Evolutionary conservation across 2,329 filamentous ascomycete species (phyloP).

Genomic region (Macrophomina phaseolina): DNA sequence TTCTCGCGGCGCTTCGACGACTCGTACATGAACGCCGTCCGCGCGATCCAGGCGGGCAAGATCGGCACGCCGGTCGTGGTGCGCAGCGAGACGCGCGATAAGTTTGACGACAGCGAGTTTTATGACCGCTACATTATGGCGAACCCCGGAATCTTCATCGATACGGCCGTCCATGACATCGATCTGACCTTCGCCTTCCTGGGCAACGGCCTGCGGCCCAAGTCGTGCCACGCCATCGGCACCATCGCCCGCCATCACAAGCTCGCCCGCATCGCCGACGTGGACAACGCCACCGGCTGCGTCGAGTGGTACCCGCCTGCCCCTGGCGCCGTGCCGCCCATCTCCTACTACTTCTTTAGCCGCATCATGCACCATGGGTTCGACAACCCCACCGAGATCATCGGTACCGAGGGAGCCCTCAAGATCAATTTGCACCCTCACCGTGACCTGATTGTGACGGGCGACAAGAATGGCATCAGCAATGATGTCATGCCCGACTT

Average conservation of each 20-base stretch:
- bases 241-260: constrained; percentile 45
- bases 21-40: constrained; percentile 47
- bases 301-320: constrained; percentile 48
- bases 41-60: constrained; percentile 42
- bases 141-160: constrained; percentile 50
- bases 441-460: constrained; percentile 22
- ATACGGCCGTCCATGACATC: constrained; percentile 53
- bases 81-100: constrained; percentile 51
- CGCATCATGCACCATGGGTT: constrained; percentile 52
- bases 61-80: constrained; percentile 50
- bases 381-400: constrained; percentile 52
- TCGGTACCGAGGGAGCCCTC: constrained; percentile 40
- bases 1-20: constrained; percentile 55
- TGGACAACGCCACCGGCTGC: constrained; percentile 54
- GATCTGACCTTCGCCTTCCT: constrained; percentile 53
- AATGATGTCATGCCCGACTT: constrained; percentile 28
- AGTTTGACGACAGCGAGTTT: constrained; percentile 29
- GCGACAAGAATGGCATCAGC: constrained; percentile 16
- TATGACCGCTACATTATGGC: constrained; percentile 24
- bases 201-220: constrained; percentile 42
- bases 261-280: constrained; percentile 47
- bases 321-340: constrained; percentile 40
- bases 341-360: constrained; percentile 53
- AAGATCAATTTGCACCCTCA: constrained; percentile 26
- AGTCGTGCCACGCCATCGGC: constrained; percentile 46